Base-by-base conservation (phyloP, 805 yeast genomes). In the Cyberlindnera lachancei region DNA sequence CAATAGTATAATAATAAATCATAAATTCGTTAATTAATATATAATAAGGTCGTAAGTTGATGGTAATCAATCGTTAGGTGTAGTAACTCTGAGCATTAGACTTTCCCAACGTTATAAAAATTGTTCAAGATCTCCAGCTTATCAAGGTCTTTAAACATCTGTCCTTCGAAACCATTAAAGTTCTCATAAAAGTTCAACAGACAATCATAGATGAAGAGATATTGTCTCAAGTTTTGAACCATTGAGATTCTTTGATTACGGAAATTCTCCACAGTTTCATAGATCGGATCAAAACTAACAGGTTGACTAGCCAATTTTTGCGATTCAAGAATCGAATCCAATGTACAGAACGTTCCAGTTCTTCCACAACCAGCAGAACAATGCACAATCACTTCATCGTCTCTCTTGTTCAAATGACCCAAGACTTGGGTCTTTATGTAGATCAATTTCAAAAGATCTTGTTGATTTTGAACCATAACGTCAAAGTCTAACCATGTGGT, bases 291-390 rank as follows among this genome's bases (percentile, higher is more conserved):
- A 63, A 35, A 79, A 63, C 81, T 90, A 20, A 32, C 16, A 18
- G 25, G 13, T n/a, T 27, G 15, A 28, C 50, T 45, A 4, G n/a
- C 10, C 16, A 17, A 20, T 16, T 13, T 9, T 7, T 23, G 19
- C 18, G 20, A 15, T 13, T 27, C 31, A 22, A 74, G 56, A 15
- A 68, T 63, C 0, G 79, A 66, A 48, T 84, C 94, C 15, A 81
- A 59, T 2, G 86, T 73, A 40, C 87, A 75, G 50, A 79, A 80
- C 2, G 95, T 83, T 3, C 98, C 98, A 0, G 97, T 86, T 36
- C 98, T 65, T 14, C 98, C 98, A 51, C 95, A 87, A 0, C 98
- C 98, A 2, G 97, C 97, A 6, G 95, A 85, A 52, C 98, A 90
- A 57, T 90, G 97, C 17, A 82, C 83, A 28, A 86, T 52, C 6